These are phyloP conservation scores for Aspergillus udagawae DNA, from an alignment of 2,329 filamentous ascomycete genomes.

Conservation along the genomic window DNA sequence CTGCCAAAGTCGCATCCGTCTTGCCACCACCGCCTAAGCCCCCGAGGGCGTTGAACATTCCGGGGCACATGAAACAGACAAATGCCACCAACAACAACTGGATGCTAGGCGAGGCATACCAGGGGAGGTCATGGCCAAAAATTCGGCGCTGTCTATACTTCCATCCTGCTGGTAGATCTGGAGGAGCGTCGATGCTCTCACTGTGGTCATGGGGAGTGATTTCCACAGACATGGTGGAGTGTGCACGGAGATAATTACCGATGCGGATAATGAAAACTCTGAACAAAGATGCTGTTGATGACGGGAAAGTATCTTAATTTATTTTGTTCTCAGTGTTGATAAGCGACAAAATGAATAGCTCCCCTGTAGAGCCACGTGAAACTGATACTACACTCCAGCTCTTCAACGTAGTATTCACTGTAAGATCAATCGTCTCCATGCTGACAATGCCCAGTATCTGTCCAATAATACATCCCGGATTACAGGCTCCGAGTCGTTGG, in stretches of 20 bases:
- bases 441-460: not conserved
- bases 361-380: not conserved
- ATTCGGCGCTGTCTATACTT: constrained; percentile 59
- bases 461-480: not conserved
- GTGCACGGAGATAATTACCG: not conserved
- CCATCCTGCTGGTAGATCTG: constrained; percentile 18
- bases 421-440: not conserved
- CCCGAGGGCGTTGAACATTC: constrained; percentile 61
- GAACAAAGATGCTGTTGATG: too few relatives aligned
- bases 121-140: constrained; percentile 48
- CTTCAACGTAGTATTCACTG: not conserved
- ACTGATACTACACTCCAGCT: not conserved
- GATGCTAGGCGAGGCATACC: constrained; percentile 67
- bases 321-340: not conserved
- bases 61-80: constrained; percentile 64
- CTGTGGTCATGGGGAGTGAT: not conserved
- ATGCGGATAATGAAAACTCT: not conserved
- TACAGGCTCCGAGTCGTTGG: not conserved
- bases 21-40: constrained; percentile 60
- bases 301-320: not conserved
- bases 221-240: not conserved
- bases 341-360: not conserved
- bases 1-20: constrained; percentile 48
- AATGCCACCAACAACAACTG: constrained; percentile 65
- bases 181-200: not conserved